These are phyloP conservation scores for Globisporangium parvum DNA, from an alignment of 352 stramenopile species.

Conservation along the genomic window DNA sequence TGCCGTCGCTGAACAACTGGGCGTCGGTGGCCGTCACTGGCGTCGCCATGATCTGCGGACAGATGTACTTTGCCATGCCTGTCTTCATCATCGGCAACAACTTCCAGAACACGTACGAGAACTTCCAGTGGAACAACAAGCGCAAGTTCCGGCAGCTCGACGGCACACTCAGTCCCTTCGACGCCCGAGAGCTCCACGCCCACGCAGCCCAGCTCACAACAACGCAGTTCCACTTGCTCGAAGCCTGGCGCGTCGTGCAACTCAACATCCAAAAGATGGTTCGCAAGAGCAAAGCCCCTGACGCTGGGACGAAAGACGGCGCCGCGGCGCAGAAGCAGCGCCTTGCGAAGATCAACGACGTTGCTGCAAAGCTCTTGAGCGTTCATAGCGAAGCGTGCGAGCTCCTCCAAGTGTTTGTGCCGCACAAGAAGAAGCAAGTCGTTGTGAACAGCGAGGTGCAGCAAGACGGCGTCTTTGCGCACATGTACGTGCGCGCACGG, in stretches of 20 bases:
- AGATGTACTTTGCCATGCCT: conserved; percentile 80
- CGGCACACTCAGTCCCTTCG: conserved; percentile 47
- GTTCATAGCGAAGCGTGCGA: conserved; percentile 32
- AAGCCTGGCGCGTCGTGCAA: conserved; percentile 40
- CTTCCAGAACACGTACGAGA: conserved; percentile 57
- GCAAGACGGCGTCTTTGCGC: conserved; percentile 27
- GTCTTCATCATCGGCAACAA: conserved; percentile 75
- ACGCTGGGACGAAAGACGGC: conserved; percentile 18
- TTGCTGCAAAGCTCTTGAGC: conserved; percentile 27
- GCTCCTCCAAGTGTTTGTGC: conserved; percentile 45
- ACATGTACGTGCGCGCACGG: conserved; percentile 40
- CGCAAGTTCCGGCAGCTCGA: conserved; percentile 44
- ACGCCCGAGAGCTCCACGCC: conserved; percentile 33
- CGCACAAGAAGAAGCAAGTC: conserved; percentile 31
- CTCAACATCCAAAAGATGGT: conserved; percentile 33
- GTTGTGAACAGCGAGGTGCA: neutral
- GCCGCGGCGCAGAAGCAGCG: conserved; percentile 26
- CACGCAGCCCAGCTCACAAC: conserved; percentile 48
- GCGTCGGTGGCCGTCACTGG: conserved; percentile 39
- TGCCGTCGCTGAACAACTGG: conserved; percentile 53
- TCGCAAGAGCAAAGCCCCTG: conserved; percentile 12
- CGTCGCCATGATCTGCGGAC: conserved; percentile 66
- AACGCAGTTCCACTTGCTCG: conserved; percentile 54
- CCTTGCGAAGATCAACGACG: conserved; percentile 42
- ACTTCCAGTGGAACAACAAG: conserved; percentile 48